Evolutionary conservation across 2,329 filamentous ascomycete species (phyloP), one percentile per base, ranked within the genome.

Genomic region (Verticillium klebahnii): DNA sequence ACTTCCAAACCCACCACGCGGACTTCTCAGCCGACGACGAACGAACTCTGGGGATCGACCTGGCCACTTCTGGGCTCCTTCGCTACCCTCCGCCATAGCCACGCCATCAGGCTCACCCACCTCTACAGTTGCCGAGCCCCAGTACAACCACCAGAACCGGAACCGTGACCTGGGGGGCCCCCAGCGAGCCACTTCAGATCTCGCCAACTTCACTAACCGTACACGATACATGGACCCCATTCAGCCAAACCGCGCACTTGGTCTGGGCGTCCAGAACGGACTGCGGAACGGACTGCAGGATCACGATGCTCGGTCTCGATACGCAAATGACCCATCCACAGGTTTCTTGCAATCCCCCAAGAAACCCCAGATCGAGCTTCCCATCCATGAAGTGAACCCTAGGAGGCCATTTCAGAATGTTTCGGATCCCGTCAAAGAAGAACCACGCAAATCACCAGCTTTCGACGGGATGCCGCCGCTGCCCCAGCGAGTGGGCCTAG

Each of bases 351-450:
- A n/a, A 9, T 59, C 58, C 17, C 58, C 58, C 7, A n/a, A 17
- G 5, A 54, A 34, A 17, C 31, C 57, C 23, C 71, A 73, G 25
- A 67, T 74, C 19, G 76, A 72, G 57, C 69, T 80, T n/a, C 72
- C 79, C 0, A 67, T 79, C 62, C 75, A 79, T 23, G 76, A 80
- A 59, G 65, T 71, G 12, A 69, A 66, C 19, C 67, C 73, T 50
- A 66, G 68, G 56, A 71, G 67, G 29, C 54, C 54, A 52, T 64
- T 68, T n/a, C 67, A 71, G 7, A n/a, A 50, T 7, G 19, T 50
- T 14, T 25, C 45, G 9, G 19, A 50, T 50, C n/a, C 23, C 11
- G 45, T 25, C 19, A 50, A 23, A 14, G 45, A 50, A 50, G 45
- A 50, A n/a, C 1, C n/a, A 19, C 45, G 19, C 8, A 25, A 23